These are phyloP conservation scores for Huiozyma naganishii DNA, from an alignment of 805 yeast species.

Conservation along the genomic window DNA sequence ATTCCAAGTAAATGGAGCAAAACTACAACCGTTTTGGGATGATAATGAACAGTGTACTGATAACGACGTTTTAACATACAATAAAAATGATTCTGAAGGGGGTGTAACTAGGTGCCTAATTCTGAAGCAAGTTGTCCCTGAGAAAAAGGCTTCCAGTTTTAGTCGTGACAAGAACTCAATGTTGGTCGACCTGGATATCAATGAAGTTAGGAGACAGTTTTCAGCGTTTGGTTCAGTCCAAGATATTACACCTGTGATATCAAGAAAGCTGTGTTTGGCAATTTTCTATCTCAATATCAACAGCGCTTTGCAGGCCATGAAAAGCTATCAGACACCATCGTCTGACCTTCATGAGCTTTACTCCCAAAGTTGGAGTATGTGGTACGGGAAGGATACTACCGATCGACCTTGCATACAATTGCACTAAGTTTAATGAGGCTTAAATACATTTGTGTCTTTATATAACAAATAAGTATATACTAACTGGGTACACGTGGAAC, in stretches of 20 bases:
- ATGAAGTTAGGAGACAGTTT: slow-evolving; percentile 40
- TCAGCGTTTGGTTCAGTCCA: slow-evolving; percentile 45
- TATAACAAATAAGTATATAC: neutral
- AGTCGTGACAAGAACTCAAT: slow-evolving; percentile 16
- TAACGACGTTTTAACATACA: slow-evolving; percentile 2
- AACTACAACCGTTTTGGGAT: slow-evolving; percentile 39
- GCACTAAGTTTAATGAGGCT: slow-evolving; percentile 2
- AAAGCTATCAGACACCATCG: slow-evolving; percentile 29
- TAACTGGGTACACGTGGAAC: neutral
- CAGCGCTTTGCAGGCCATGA: slow-evolving; percentile 51
- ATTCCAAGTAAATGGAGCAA: slow-evolving; percentile 49
- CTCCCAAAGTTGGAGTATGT: slow-evolving; percentile 43
- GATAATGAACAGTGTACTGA: neutral
- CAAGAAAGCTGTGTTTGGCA: slow-evolving; percentile 51
- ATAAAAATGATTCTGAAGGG: slow-evolving; percentile 19
- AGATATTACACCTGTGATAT: slow-evolving; percentile 56
- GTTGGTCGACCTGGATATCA: slow-evolving; percentile 37
- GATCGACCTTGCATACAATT: slow-evolving; percentile 39
- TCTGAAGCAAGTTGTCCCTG: slow-evolving; percentile 28
- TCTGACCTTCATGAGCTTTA: slow-evolving; percentile 36
- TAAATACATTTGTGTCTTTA: neutral
- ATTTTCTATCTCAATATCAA: slow-evolving; percentile 48
- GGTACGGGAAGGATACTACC: slow-evolving; percentile 59
- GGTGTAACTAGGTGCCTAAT: slow-evolving; percentile 31
- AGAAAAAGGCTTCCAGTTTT: neutral